Percentiles rank a stretch among this genome's conserved stretches.
Conservation (phyloP, 345 rosid genomes). For the Combretum micranthum region DNA sequence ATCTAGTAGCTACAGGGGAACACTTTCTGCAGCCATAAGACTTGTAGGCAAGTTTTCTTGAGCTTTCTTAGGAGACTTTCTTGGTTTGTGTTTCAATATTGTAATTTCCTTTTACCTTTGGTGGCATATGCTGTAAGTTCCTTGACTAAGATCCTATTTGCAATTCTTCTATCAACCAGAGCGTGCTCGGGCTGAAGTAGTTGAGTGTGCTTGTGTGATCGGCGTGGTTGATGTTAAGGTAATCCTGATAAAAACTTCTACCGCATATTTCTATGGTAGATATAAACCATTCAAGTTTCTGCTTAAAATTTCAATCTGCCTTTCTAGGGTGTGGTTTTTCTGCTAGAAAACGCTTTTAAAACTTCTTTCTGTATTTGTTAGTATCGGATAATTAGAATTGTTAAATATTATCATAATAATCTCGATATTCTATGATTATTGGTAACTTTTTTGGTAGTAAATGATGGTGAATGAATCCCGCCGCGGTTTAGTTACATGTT, state of each 20-base stretch:
- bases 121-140: neutral
- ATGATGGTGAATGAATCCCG: too few relatives aligned
- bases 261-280: neutral
- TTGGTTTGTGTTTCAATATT: neutral
- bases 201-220: slow-evolving; percentile 67
- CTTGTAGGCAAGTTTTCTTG: slow-evolving; percentile 56
- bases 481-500: too few relatives aligned
- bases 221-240: slow-evolving; percentile 67
- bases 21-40: slow-evolving; percentile 67
- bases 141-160: neutral
- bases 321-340: neutral
- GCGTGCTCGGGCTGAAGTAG: slow-evolving; percentile 52
- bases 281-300: neutral
- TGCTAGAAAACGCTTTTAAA: too few relatives aligned
- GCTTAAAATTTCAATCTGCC: neutral
- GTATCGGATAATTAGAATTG: too few relatives aligned
- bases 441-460: neutral
- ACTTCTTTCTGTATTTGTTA: too few relatives aligned
- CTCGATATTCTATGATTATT: neutral
- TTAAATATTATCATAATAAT: neutral
- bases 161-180: slow-evolving; percentile 24
- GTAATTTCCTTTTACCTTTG: neutral
- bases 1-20: slow-evolving; percentile 90
- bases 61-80: too few relatives aligned
- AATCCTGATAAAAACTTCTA: slow-evolving; percentile 1